These are phyloP conservation scores for Lentinus brumalis DNA, from an alignment of 768 basidiomycete species.

Conservation along the genomic window DNA sequence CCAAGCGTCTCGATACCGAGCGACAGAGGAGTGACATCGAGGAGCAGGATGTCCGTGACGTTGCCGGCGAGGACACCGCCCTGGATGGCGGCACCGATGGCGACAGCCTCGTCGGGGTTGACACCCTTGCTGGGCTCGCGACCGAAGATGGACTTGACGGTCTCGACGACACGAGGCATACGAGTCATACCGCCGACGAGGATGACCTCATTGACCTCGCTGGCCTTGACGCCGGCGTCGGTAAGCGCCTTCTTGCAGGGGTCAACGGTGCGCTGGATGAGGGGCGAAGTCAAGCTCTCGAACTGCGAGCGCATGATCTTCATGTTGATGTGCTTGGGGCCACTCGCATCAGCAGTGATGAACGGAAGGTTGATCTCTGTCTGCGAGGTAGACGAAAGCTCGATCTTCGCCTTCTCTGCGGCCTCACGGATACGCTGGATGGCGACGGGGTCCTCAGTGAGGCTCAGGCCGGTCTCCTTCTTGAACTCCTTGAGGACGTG, in stretches of 20 bases:
- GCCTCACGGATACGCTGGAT: constrained; percentile 99
- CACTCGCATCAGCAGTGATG: constrained; percentile 94
- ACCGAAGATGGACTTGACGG: constrained; percentile 92
- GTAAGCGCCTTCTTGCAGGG: constrained; percentile 97
- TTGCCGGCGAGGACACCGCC: constrained; percentile 97
- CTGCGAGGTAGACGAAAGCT: constrained; percentile 90
- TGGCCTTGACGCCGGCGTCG: constrained; percentile 92
- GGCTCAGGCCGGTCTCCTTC: constrained; percentile 84
- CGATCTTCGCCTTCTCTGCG: constrained; percentile 99
- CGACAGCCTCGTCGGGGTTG: constrained; percentile 99
- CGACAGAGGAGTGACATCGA: constrained; percentile 95
- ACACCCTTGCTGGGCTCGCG: constrained; percentile 98
- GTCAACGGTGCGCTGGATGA: constrained; percentile 88
- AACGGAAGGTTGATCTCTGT: constrained; percentile 98
- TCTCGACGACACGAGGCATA: constrained; percentile 94
- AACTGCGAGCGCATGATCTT: constrained; percentile 89
- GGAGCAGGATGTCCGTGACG: constrained; percentile 92
- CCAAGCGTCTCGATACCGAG: constrained; percentile 98
- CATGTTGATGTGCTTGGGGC: constrained; percentile 96
- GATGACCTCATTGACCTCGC: constrained; percentile 94
- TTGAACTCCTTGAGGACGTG: constrained; percentile 90
- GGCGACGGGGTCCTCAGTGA: constrained; percentile 88
- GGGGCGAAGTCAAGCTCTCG: constrained; percentile 78
- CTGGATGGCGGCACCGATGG: constrained; percentile 97
- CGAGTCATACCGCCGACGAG: constrained; percentile 98